Percentiles rank a stretch among this genome's conserved stretches.
Conservation (phyloP, 1,139 yeast genomes). For the Candida neerlandica region DNA sequence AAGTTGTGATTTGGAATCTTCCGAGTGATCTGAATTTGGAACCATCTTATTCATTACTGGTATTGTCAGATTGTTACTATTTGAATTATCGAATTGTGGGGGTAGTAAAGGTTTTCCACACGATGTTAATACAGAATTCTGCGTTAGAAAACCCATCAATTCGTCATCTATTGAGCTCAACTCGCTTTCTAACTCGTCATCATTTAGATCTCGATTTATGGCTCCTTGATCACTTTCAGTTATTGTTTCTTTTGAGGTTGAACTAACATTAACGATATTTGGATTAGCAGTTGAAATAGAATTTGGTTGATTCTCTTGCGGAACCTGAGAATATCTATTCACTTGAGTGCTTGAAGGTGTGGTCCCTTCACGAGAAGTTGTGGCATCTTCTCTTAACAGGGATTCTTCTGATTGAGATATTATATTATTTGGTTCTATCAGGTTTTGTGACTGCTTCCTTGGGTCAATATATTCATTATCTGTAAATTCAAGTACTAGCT, state of each 20-base stretch:
- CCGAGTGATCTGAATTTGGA: neutral
- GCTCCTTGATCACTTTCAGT: neutral
- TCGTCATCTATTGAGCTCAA: conserved; percentile 21
- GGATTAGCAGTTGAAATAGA: no score
- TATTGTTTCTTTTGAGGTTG: neutral
- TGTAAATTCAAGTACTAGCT: no score
- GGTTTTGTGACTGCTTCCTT: no score
- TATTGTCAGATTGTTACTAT: neutral
- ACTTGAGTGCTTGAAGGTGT: no score
- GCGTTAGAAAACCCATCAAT: conserved; percentile 11
- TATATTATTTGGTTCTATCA: no score
- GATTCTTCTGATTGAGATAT: no score
- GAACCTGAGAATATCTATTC: no score
- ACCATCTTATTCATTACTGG: neutral
- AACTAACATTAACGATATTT: neutral
- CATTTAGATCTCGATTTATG: neutral
- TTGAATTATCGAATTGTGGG: neutral
- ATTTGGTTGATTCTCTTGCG: no score
- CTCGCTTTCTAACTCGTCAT: conserved; percentile 3
- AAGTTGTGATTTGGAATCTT: neutral
- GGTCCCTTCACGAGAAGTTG: no score
- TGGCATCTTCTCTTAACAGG: no score
- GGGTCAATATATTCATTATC: no score
- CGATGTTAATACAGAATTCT: conserved; percentile 1
- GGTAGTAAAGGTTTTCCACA: conserved; percentile 2